Evolutionary conservation across 2,329 filamentous ascomycete genomes (phyloP), one percentile per base, ranked within the genome.

Genomic region (Biscogniauxia marginata): DNA sequence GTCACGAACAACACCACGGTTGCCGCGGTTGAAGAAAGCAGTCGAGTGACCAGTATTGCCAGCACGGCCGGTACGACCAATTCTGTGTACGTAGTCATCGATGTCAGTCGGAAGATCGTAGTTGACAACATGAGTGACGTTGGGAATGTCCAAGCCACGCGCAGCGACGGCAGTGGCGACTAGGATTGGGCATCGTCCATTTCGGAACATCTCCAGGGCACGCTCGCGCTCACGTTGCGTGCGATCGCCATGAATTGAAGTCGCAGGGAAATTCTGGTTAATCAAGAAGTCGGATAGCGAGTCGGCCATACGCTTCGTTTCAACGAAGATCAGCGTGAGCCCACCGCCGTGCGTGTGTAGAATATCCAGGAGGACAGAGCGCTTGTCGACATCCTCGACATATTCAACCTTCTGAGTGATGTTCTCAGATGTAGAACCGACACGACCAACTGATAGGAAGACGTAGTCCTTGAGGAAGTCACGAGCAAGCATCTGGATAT

Each of bases 391-490:
- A 68, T 98, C 95, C 79, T 98, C 93, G 58, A 98, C 90, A 68
- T 98, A 98, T 79, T 98, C 93, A 54, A 99, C 86, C 83, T 96
- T 96, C 78, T 99, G 95, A 54, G 95, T 98, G 62, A 99, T 98
- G 84, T 98, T 99, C 85, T 98, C 93, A n/a, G 95, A 98, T 25
- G 95, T 98, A 51, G 95, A 98, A 77, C 95, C 95, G 58, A 98
- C 95, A 85, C 95, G 93, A 70, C 93, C 95, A 66, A 99, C 95
- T 16, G 95, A 99, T 70, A 99, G 84, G 86, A 99, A 99, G 71
- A 99, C 87, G 80, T 99, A 99, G 73, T 99, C 95, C 83, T 96
- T 97, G 73, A 99, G 81, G 85, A 99, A 99, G 75, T 99, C 95
- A 71, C 95, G 89, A 59, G 95, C 95, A 58, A 99, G 89, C 90